Evolutionary conservation across 441 rosid species (phyloP).

Genomic region (Gossypium schwendimanii): DNA sequence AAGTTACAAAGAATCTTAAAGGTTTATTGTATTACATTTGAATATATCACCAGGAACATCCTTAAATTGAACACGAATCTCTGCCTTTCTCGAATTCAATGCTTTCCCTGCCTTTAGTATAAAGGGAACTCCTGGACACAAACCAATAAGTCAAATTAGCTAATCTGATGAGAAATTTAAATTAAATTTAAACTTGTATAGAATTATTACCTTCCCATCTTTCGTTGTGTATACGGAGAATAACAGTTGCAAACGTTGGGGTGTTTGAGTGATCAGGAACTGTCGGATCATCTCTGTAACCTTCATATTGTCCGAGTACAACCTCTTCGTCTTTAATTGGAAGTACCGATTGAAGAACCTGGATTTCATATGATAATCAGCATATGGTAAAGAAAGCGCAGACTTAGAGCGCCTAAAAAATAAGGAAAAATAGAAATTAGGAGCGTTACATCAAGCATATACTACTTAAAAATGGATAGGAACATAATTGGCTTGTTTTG

Average conservation of each 20-base stretch:
- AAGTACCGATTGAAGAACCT: constrained; percentile 93
- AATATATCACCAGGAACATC: constrained; percentile 98
- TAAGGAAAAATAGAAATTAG: neutral
- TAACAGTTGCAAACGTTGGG: constrained; percentile 84
- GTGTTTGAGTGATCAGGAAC: constrained; percentile 90
- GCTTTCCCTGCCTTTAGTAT: constrained; percentile 97
- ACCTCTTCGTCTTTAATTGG: constrained; percentile 89
- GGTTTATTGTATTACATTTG: constrained; percentile 46
- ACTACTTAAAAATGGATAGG: neutral
- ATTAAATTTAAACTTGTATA: neutral
- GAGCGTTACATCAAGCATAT: neutral
- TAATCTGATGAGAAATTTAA: constrained; percentile 9
- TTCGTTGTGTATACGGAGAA: constrained; percentile 84
- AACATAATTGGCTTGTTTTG: neutral
- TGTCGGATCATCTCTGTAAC: constrained; percentile 88
- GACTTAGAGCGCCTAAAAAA: neutral
- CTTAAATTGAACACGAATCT: constrained; percentile 92
- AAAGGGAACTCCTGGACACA: constrained; percentile 81
- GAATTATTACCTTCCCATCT: constrained; percentile 85
- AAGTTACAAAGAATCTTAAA: constrained; percentile 8
- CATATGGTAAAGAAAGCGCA: constrained; percentile 2
- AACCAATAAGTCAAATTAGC: constrained; percentile 8
- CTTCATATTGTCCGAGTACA: constrained; percentile 91
- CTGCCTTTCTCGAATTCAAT: constrained; percentile 87
- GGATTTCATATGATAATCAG: constrained; percentile 22